Evolutionary conservation across 2,329 filamentous ascomycete genomes (phyloP), one percentile per base, ranked within the genome.

Genomic region (Aspergillus ochraceus): DNA sequence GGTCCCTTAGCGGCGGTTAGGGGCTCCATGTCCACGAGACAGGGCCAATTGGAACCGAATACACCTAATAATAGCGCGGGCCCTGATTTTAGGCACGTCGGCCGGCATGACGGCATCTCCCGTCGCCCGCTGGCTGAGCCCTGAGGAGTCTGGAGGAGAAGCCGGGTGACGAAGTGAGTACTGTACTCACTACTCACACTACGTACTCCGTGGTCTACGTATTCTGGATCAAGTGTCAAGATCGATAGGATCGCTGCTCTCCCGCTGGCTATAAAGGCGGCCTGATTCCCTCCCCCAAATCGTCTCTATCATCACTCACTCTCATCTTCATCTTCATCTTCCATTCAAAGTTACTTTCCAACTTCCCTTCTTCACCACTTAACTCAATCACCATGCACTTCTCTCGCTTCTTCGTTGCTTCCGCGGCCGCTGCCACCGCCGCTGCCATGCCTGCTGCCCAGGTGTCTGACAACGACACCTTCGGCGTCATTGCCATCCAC

Each of bases 401-500:
- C 67, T 69, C 65, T 59, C 67, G 61, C 66, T 42, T 71, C 49
- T 17, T 67, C 49, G 57, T 69, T 59, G 67, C 70, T 51, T 64
- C 65, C 55, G 64, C 78, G 52, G 66, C 74, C 55, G 72, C 72
- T 30, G 71, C 64, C 49, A 65, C 60, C 52, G 52, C 63, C 9
- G 70, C 68, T 60, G 57, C 66, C 54, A 64, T 71, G 51, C 63
- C 68, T 20, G 47, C 58, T 17, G 54, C 58, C 51, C 62, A 69
- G 54, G 52, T 66, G 42, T 64, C 63, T 50, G 49, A 55, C 22
- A 54, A 32, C 57, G 70, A 74, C 51, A 69, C 73, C 55, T 87
- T 87, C 69, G 73, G 76, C 64, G 60, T 86, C 58, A 73, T 84
- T 68, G 73, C 82, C 59, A 78, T 86, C 57, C 79, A 78, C 60